A percentile compares a stretch with the other conserved stretches of the same genome.
Evolutionary conservation across 805 yeast species (phyloP).

Genomic region (Danielia reshetovae): DNA sequence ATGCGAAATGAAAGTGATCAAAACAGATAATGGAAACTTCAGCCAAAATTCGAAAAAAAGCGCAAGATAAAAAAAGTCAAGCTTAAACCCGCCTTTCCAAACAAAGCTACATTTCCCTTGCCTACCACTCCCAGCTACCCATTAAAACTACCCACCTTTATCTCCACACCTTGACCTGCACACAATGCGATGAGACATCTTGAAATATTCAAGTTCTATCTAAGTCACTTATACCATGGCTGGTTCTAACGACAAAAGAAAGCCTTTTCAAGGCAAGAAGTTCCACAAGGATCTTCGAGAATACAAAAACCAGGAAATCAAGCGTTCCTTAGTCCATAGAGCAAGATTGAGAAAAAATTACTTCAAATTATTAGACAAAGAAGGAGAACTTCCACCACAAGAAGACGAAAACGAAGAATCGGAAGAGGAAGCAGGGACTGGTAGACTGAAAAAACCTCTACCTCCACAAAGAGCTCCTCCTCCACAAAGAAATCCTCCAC

Average conservation of each 20-base stretch:
- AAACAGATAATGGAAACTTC: too few species aligned
- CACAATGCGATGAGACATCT: constrained; percentile 3
- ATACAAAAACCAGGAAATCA: constrained; percentile 59
- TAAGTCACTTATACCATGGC: constrained; percentile 12
- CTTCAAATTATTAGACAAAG: constrained; percentile 71
- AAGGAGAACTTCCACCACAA: constrained; percentile 39
- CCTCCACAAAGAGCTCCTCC: constrained; percentile 8
- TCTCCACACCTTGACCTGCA: too few species aligned
- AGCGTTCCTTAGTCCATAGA: constrained; percentile 69
- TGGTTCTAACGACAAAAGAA: constrained; percentile 15
- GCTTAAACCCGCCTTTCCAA: too few species aligned
- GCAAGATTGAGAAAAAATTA: constrained; percentile 79
- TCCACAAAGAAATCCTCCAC: background rate
- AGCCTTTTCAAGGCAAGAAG: constrained; percentile 23
- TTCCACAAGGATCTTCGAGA: constrained; percentile 35
- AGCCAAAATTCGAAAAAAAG: too few species aligned
- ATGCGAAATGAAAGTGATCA: too few species aligned
- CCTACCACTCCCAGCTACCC: too few species aligned
- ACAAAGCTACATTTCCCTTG: too few species aligned
- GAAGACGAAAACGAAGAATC: constrained; percentile 14
- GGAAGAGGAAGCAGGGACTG: constrained; percentile 12
- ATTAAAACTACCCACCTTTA: too few species aligned
- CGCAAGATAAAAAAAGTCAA: too few species aligned
- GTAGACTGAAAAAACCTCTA: constrained; percentile 25
- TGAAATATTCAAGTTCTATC: too few species aligned